Conservation (phyloP, 2,329 filamentous ascomycete species). For the Talaromyces sp. region DNA sequence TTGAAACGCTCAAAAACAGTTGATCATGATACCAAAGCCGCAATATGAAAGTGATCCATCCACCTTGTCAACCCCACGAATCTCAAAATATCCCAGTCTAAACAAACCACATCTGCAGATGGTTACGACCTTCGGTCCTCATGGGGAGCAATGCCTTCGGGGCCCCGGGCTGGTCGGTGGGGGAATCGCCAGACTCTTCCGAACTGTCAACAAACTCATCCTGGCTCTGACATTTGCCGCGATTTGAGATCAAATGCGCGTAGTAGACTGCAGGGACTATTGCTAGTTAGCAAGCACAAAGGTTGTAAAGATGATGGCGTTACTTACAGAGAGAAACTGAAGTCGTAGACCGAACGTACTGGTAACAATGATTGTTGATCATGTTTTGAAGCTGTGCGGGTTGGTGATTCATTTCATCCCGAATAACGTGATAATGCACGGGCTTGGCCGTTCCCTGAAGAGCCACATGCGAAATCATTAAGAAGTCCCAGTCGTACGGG, state of each 20-base stretch:
- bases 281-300: constrained; percentile 10
- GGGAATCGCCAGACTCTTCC: constrained; percentile 24
- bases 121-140: constrained; percentile 14
- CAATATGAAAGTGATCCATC: background rate
- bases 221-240: constrained; percentile 55
- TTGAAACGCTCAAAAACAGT: background rate
- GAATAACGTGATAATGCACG: constrained; percentile 84
- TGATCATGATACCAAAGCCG: background rate
- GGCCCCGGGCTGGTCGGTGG: background rate
- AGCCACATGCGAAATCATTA: constrained; percentile 66
- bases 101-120: constrained; percentile 19
- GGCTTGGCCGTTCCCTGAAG: constrained; percentile 93
- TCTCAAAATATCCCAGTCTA: background rate
- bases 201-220: constrained; percentile 12
- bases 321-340: constrained; percentile 70
- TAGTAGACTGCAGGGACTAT: constrained; percentile 84
- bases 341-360: constrained; percentile 87
- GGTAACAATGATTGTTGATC: constrained; percentile 93
- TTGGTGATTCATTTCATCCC: constrained; percentile 70
- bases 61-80: background rate
- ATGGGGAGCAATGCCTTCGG: background rate
- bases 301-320: background rate
- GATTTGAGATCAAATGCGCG: constrained; percentile 80
- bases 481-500: constrained; percentile 88
- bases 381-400: constrained; percentile 74